phyloP scores from a whole-genome alignment of 2,329 filamentous ascomycete species.

The Aspergillus pseudoterreus region DNA sequence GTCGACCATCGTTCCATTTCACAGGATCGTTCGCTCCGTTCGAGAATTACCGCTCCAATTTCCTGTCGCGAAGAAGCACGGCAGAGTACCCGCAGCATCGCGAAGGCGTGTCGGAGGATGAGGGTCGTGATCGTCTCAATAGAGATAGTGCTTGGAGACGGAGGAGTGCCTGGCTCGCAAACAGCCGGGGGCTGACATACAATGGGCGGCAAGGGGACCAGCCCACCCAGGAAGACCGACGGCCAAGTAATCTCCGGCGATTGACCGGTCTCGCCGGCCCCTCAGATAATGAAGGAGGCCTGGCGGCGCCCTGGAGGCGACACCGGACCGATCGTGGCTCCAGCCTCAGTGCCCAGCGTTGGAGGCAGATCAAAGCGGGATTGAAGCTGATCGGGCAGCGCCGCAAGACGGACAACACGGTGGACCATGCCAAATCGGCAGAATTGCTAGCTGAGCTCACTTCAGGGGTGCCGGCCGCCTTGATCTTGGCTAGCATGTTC shows the following conservation, averaged over 20 bases:
- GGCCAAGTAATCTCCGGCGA: slow-evolving; percentile 62
- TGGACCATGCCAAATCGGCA: slow-evolving; percentile 92
- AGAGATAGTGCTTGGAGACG: slow-evolving; percentile 56
- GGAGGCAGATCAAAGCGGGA: slow-evolving; percentile 89
- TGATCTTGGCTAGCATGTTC: slow-evolving; percentile 96
- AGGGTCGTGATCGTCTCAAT: slow-evolving; percentile 62
- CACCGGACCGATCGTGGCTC: slow-evolving; percentile 62
- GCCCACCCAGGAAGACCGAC: slow-evolving; percentile 48
- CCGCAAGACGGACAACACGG: slow-evolving; percentile 75
- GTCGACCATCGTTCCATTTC: slow-evolving; percentile 36
- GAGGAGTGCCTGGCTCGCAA: slow-evolving; percentile 56
- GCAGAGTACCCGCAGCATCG: slow-evolving; percentile 57
- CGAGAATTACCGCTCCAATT: slow-evolving; percentile 43
- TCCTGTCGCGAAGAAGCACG: slow-evolving; percentile 64
- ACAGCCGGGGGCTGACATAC: slow-evolving; percentile 44
- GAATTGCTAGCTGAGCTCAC: slow-evolving; percentile 94
- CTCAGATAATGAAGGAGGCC: slow-evolving; percentile 61
- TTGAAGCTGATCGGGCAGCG: slow-evolving; percentile 72
- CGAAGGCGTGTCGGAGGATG: slow-evolving; percentile 70
- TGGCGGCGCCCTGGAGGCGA: slow-evolving; percentile 52
- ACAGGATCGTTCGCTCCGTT: slow-evolving; percentile 47
- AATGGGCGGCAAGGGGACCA: slow-evolving; percentile 53
- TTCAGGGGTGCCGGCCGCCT: slow-evolving; percentile 84
- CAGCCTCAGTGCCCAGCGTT: slow-evolving; percentile 73
- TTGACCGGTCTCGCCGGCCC: slow-evolving; percentile 62